Evolutionary conservation across 352 stramenopile species (phyloP), one percentile per base, ranked within the genome.

Genomic region (Phytophthora ramorum): DNA sequence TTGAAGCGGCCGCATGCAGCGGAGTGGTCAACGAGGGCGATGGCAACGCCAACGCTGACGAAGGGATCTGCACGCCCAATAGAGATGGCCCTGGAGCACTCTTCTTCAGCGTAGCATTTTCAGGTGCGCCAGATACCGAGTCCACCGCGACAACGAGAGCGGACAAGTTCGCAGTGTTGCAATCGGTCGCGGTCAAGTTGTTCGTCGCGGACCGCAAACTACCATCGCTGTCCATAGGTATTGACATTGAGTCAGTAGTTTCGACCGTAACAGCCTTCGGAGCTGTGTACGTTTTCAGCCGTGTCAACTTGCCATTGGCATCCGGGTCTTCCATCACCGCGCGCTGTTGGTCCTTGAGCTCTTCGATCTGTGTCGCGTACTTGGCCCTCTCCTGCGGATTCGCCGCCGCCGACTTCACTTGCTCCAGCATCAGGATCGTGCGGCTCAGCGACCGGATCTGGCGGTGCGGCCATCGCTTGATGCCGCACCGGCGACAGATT

Each of bases 351-450:
- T 76, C 77, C 49, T 89, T 82, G 12, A 91, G 66, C 43, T 88
- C 73, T 32, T 71, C 63, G 49, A 92, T 90, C 51, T 92, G 84
- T 14, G 54, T 30, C 37, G 69, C 69, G 32, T 83, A 91, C 43
- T 87, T 87, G 17, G 62, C 49, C 30, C 75, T 80, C 46, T 91
- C 84, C 43, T 81, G 59, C 14, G 75, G 46, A 2, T 68, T 75
- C 16, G 65, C 72, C 2, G 84, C 65, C 58, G 77, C 75, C 4
- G 63, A 73, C 53, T 89, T 72, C 13, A 85, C 81, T 35, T 90
- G 78, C 17, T 76, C 76, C n/a, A 92, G 73, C 83, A 92, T 92
- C 67, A 90, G 66, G 35, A 91, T 87, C 26, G 84, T 91, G 17
- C 84, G 75, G 32, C 71, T 77, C n/a, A 92, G 59, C 37, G 84